Base-by-base conservation (phyloP, 345 rosid genomes). In the Mangifera indica region DNA sequence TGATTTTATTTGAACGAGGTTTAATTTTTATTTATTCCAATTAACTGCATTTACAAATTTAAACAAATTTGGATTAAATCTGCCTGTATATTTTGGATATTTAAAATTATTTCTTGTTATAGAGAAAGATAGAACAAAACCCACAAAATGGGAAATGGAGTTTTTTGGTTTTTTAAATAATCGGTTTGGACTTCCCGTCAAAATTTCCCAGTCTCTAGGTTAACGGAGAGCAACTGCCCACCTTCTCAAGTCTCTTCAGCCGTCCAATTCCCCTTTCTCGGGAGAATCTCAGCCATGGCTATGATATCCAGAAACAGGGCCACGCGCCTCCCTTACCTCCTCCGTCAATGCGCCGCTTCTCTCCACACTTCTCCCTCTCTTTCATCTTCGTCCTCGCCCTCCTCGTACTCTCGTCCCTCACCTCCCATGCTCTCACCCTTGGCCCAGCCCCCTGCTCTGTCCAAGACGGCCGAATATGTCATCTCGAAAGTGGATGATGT, bases 401-500 rank as follows among this genome's bases (percentile, higher is more conserved):
- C 97, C 25, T 79, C 94, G 0, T 87, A 83, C 80, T 68, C 88
- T 32, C 85, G 78, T 1, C 75, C 93, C 29, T 86, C 86, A 25
- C 91, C 86, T 13, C 97, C 93, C 24, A 74, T 91, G 25, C n/a
- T 88, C n/a, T 67, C 82, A 17, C 53, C n/a, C 18, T 15, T n/a
- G 12, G 51, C 76, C 46, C 72, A 49, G 89, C 24, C 88, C 86
- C 22, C 88, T 1, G 95, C 97, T 8, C 75, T 94, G 21, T 87
- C 98, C 3, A 91, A 92, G 89, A 25, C 92, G 40, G 98, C 97
- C 15, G 97, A 94, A 64, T 94, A 62, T 63, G 98, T 94, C 77
- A 90, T 94, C 79, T 92, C 97, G 1, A 94, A 94, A 81, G 97
- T 94, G 13, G 98, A 94, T 66, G 97, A 92, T 75, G 92, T 93